phyloP scores from a whole-genome alignment of 2,329 filamentous ascomycete species.

The Pyrenophora seminiperda region DNA sequence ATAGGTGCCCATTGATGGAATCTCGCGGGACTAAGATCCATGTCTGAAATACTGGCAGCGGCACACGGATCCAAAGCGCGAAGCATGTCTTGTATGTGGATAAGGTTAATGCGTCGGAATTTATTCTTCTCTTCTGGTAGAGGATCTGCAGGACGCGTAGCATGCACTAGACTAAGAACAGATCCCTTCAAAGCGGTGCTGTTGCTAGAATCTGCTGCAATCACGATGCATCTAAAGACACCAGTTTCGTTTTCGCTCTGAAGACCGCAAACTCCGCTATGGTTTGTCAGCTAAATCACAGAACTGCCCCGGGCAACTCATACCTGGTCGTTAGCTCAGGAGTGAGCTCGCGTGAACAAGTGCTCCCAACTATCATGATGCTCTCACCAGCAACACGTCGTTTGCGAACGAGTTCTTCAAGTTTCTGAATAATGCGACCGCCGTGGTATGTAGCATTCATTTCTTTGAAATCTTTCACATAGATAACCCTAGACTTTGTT shows the following conservation, averaged over 20 bases:
- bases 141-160: slow-evolving; percentile 10
- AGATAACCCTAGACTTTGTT: slow-evolving; percentile 68
- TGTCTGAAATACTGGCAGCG: slow-evolving; percentile 31
- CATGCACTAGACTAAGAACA: slow-evolving; percentile 12
- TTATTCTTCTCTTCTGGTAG: slow-evolving; percentile 30
- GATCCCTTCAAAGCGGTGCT: slow-evolving; percentile 19
- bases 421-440: slow-evolving; percentile 67
- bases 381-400: slow-evolving; percentile 72
- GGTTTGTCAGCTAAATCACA: slow-evolving; percentile 9
- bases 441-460: slow-evolving; percentile 73
- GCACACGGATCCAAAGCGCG: slow-evolving; percentile 49
- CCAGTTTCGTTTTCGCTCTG: slow-evolving; percentile 49
- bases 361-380: slow-evolving; percentile 81
- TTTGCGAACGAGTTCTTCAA: slow-evolving; percentile 74
- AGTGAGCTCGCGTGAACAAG: slow-evolving; percentile 59
- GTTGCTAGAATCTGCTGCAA: slow-evolving; percentile 28
- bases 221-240: slow-evolving; percentile 45
- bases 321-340: slow-evolving; percentile 49
- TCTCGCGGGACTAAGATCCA: slow-evolving; percentile 24
- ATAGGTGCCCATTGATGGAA: slow-evolving; percentile 27
- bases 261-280: slow-evolving; percentile 51
- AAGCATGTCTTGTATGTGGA: slow-evolving; percentile 69
- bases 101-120: slow-evolving; percentile 62
- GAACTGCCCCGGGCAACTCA: neutral
- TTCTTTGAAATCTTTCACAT: slow-evolving; percentile 80